Conservation (phyloP, 306 rosid genomes). For the Chamaecrista fasciculata region DNA sequence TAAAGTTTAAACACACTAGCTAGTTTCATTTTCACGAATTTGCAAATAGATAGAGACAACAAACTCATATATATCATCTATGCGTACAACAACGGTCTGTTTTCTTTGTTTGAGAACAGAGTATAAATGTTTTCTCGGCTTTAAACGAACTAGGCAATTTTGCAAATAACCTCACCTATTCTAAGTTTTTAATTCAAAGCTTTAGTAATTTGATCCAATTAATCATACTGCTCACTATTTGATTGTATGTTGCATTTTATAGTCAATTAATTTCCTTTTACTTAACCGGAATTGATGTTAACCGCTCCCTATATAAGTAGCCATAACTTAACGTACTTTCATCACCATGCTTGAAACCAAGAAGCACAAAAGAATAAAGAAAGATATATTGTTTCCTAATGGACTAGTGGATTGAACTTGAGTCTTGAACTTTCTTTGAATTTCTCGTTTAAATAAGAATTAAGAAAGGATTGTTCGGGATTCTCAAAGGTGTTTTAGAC, state of each 20-base stretch:
- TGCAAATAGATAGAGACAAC: neutral
- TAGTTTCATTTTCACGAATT: neutral
- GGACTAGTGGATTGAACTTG: neutral
- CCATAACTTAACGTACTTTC: neutral
- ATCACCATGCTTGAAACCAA: neutral
- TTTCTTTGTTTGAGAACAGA: neutral
- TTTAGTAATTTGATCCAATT: no score
- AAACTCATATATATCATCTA: no score
- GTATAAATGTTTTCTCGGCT: neutral
- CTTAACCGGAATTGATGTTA: neutral
- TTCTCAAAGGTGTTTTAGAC: neutral
- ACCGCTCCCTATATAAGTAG: neutral
- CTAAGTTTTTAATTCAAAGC: no score
- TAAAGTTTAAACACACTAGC: neutral
- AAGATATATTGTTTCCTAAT: no score
- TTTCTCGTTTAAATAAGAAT: no score
- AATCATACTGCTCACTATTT: no score
- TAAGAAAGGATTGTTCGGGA: neutral
- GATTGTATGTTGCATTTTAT: neutral
- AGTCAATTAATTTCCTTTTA: neutral
- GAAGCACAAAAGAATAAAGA: neutral
- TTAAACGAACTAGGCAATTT: neutral
- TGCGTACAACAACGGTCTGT: neutral
- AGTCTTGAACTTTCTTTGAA: neutral
- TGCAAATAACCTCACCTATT: neutral